A percentile compares a stretch with the other conserved stretches of the same genome.
These are phyloP conservation scores for Phytophthora pisi DNA, from an alignment of 352 stramenopile species.

Conservation along the genomic window DNA sequence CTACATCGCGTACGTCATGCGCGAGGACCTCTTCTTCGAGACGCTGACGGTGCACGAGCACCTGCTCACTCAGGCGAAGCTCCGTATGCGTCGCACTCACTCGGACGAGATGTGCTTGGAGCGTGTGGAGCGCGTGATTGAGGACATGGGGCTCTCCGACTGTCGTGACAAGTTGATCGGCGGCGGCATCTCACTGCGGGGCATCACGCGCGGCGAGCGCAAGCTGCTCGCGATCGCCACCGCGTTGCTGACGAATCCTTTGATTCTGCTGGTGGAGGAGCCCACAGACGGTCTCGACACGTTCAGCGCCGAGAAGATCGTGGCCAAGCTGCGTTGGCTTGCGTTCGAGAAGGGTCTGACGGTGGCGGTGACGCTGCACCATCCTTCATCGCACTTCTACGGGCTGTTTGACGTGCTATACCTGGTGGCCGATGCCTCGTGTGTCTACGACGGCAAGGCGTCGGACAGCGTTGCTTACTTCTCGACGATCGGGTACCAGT, in stretches of 20 bases:
- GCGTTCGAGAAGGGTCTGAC: constrained; percentile 79
- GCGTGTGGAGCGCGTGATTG: constrained; percentile 66
- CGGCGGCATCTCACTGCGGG: constrained; percentile 46
- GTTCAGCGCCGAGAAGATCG: constrained; percentile 67
- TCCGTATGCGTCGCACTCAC: constrained; percentile 67
- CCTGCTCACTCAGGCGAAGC: constrained; percentile 81
- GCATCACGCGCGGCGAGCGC: constrained; percentile 77
- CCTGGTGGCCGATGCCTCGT: constrained; percentile 50
- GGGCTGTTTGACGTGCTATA: constrained; percentile 63
- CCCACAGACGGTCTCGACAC: constrained; percentile 71
- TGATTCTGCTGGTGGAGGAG: constrained; percentile 88
- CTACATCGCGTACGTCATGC: constrained; percentile 70
- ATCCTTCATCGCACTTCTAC: constrained; percentile 79
- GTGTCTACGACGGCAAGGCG: constrained; percentile 65
- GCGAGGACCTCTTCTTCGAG: constrained; percentile 88
- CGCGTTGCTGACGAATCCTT: constrained; percentile 81
- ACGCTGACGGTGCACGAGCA: constrained; percentile 92
- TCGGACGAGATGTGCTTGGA: constrained; percentile 36
- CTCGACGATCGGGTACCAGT: constrained; percentile 48
- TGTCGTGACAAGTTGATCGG: constrained; percentile 68
- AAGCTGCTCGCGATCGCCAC: constrained; percentile 87
- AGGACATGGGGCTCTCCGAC: constrained; percentile 53
- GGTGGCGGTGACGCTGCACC: constrained; percentile 91
- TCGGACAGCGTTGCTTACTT: constrained; percentile 60
- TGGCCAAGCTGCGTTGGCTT: constrained; percentile 64